Evolutionary conservation across 495 filamentous ascomycete species (phyloP), one percentile per base, ranked within the genome.

Genomic region (Aspergillus saccharolyticus): DNA sequence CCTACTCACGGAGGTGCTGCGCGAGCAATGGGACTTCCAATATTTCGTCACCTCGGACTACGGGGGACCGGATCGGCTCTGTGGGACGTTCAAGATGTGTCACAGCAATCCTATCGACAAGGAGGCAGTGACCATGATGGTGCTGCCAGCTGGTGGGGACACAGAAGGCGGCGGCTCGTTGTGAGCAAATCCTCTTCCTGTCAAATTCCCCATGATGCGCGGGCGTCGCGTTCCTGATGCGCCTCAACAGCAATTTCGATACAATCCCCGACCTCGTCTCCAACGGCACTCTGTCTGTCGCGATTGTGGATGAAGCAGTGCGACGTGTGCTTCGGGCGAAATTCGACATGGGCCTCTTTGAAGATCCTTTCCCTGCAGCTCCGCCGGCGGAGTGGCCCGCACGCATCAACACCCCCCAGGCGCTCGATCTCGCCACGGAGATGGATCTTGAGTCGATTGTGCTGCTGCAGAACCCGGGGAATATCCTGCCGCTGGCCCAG

Each of bases 141-240:
- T 80, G 5, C 74, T 89, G 42, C 80, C 80, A 4, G 84, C 86
- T 15, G 85, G 86, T n/a, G 83, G 81, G 49, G 85, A 88, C 55
- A 80, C 85, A 16, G 86, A 89, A 61, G 88, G 85, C 39, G 86
- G 86, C 48, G 86, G 86, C 28, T 84, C 81, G 19, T 89, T 80
- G 73, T 76, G 63, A 56, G 73, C 48, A 3, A 5, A 18, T n/a
- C 25, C 25, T 9, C 25, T 28, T 28, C 25, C 4, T 28, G 25
- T n/a, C n/a, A n/a, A n/a, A n/a, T n/a, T n/a, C n/a, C 25, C 25
- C 25, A 9, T 10, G 0, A n/a, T 28, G 0, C 1, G 3, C 25
- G 19, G 25, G 22, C 6, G 12, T 28, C 49, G 8, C 2, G 14
- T 30, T 1, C 42, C 4, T 46, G 15, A 8, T 64, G 66, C 33